Conservation (phyloP, 78 protist species). For the Cavenderia fasciculata region DNA sequence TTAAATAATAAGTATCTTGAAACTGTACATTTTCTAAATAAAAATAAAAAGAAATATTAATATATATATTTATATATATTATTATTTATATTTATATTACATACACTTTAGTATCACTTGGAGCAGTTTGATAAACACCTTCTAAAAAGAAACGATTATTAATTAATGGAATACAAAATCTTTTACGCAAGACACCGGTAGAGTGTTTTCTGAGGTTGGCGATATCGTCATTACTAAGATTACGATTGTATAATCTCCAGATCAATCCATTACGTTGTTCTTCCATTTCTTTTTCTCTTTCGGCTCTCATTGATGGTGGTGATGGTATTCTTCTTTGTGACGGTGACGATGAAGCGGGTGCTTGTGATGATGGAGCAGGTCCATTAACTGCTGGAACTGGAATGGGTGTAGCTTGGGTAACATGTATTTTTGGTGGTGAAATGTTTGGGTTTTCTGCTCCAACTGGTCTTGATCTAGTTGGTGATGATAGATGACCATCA, state of each 20-base stretch:
- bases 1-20: conserved; percentile 53
- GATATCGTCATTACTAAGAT: conserved; percentile 40
- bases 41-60: background rate
- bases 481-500: too few species aligned
- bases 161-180: conserved; percentile 67
- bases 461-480: too few species aligned
- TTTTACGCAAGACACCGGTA: conserved; percentile 43
- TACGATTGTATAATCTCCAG: conserved; percentile 70
- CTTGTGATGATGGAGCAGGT: too few species aligned
- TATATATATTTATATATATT: background rate
- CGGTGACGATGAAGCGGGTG: too few species aligned
- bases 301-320: background rate
- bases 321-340: too few species aligned
- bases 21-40: conserved; percentile 39
- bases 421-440: too few species aligned
- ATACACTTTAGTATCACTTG: conserved; percentile 63
- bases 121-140: conserved; percentile 61
- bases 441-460: too few species aligned
- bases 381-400: too few species aligned
- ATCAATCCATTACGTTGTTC: conserved; percentile 54
- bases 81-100: background rate
- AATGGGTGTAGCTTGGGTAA: too few species aligned
- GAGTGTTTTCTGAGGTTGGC: conserved; percentile 40
- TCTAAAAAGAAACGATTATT: conserved; percentile 62
- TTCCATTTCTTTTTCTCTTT: conserved; percentile 48